These are phyloP conservation scores for Arthrobotrys entomopaga DNA, from an alignment of 2,329 filamentous ascomycete species.

Conservation along the genomic window DNA sequence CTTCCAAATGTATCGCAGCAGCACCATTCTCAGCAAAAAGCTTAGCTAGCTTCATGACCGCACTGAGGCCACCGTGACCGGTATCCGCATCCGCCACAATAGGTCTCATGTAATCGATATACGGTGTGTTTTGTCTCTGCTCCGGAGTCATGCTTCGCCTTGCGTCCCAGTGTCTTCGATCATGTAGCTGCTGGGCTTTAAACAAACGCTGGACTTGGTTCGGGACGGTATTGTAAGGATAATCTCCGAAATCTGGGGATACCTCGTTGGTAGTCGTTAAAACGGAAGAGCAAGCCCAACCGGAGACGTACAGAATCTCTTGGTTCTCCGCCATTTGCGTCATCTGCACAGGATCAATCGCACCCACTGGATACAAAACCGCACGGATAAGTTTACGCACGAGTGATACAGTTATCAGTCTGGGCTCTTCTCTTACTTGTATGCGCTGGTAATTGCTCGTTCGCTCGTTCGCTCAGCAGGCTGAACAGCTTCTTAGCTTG, in stretches of 20 bases:
- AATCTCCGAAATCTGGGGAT: conserved; percentile 96
- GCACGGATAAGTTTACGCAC: conserved; percentile 22
- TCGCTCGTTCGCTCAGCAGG: conserved; percentile 79
- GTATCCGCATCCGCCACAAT: conserved; percentile 98
- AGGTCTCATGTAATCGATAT: conserved; percentile 89
- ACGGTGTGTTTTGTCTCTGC: conserved; percentile 79
- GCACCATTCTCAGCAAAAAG: conserved; percentile 97
- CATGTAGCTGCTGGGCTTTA: conserved; percentile 96
- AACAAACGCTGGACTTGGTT: conserved; percentile 96
- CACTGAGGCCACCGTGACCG: conserved; percentile 89
- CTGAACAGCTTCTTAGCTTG: conserved; percentile 97
- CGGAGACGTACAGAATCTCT: conserved; percentile 93
- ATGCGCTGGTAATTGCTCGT: conserved; percentile 86
- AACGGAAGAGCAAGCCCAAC: conserved; percentile 95
- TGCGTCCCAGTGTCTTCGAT: conserved; percentile 91
- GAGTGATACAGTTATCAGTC: too few relatives aligned
- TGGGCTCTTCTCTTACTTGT: conserved; percentile 72
- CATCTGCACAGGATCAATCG: conserved; percentile 99
- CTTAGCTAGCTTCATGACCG: conserved; percentile 95
- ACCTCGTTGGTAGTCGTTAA: conserved; percentile 96
- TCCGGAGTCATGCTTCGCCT: conserved; percentile 80
- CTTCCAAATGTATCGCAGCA: conserved; percentile 95
- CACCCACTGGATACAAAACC: conserved; percentile 74
- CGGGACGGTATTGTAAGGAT: conserved; percentile 98
- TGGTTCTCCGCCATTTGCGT: conserved; percentile 96